Conservation (phyloP, 1,139 yeast species). For the Zygosaccharomyces pseudobailii region DNA sequence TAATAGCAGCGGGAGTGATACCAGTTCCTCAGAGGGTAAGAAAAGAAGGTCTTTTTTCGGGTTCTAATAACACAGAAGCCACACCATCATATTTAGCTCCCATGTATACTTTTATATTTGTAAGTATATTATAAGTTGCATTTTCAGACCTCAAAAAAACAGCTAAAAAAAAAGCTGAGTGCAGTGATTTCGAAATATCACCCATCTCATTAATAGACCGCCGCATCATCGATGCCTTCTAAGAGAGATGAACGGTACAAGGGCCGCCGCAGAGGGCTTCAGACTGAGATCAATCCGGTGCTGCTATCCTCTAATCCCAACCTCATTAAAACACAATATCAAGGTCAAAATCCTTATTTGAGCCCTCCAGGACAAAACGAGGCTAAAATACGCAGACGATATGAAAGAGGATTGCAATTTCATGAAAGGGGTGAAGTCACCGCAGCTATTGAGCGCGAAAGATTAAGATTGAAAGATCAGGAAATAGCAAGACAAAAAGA, state of each 20-base stretch:
- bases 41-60: conserved; percentile 9
- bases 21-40: conserved; percentile 6
- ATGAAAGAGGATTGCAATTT: conserved; percentile 19
- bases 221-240: neutral
- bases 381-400: conserved; percentile 13
- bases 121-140: neutral
- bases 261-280: conserved; percentile 21
- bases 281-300: conserved; percentile 30
- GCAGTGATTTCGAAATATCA: too few relatives aligned
- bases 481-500: conserved; percentile 9
- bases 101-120: neutral
- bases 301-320: conserved; percentile 28
- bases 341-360: conserved; percentile 28
- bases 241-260: neutral
- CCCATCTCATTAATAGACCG: neutral
- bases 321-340: conserved; percentile 23
- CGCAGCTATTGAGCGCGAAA: conserved; percentile 13
- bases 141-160: neutral
- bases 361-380: conserved; percentile 5
- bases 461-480: conserved; percentile 9
- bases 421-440: conserved; percentile 25
- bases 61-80: neutral
- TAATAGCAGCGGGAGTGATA: conserved; percentile 18
- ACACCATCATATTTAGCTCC: neutral
- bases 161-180: neutral